Evolutionary conservation across 805 yeast genomes (phyloP).

Genomic region (Lipomyces kockii): DNA sequence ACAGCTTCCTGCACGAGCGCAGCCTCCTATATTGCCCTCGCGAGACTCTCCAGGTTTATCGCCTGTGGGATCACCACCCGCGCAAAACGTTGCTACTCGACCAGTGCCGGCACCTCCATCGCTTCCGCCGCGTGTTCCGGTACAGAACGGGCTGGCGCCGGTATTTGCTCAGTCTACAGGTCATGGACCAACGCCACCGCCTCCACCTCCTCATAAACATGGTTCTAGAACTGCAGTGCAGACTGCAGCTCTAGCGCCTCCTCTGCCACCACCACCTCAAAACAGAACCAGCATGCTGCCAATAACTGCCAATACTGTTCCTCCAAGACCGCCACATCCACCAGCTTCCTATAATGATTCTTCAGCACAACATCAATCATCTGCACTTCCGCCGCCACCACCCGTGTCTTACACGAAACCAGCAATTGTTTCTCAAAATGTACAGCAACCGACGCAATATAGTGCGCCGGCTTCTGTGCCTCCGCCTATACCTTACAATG

Average conservation of each 20-base stretch:
- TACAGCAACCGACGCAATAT: constrained; percentile 1
- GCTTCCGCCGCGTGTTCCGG: constrained; percentile 42
- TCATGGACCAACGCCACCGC: constrained; percentile 17
- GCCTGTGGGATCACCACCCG: constrained; percentile 39
- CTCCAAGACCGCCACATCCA: constrained; percentile 27
- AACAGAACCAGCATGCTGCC: constrained; percentile 1
- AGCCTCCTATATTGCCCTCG: constrained; percentile 48
- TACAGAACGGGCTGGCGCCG: constrained; percentile 30
- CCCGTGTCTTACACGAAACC: constrained; percentile 9
- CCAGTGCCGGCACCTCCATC: constrained; percentile 38
- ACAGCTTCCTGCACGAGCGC: constrained; percentile 41
- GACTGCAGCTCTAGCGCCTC: constrained; percentile 8
- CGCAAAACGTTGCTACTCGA: constrained; percentile 25
- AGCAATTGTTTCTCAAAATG: background rate
- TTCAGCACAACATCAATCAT: constrained; percentile 8
- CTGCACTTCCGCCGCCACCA: constrained; percentile 27
- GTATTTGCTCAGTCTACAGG: constrained; percentile 18
- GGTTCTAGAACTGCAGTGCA: constrained; percentile 16
- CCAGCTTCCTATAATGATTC: constrained; percentile 16
- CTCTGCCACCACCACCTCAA: constrained; percentile 22
- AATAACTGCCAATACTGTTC: constrained; percentile 2
- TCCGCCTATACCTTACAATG: constrained; percentile 41
- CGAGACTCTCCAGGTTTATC: constrained; percentile 36
- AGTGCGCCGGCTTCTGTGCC: constrained; percentile 8
- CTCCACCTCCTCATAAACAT: constrained; percentile 35